phyloP scores from a whole-genome alignment of 257 asterid species.

The Jacaranda copaia region DNA sequence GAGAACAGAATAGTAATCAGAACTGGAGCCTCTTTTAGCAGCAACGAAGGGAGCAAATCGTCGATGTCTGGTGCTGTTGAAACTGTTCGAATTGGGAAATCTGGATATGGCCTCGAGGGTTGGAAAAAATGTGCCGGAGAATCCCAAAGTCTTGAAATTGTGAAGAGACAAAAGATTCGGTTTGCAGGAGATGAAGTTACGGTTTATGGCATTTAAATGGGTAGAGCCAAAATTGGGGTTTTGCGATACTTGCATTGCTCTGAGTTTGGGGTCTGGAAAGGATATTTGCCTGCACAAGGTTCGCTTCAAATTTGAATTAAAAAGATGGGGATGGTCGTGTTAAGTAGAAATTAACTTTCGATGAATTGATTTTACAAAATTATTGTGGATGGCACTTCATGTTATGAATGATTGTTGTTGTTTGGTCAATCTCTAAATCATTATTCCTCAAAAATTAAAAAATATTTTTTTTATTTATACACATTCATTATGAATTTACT shows the following conservation, averaged over 20 bases:
- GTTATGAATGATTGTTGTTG: too few relatives aligned
- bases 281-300: neutral
- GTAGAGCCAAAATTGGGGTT: conserved; percentile 37
- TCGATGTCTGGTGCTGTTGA: conserved; percentile 44
- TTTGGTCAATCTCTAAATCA: too few relatives aligned
- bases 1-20: conserved; percentile 85
- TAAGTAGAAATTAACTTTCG: neutral
- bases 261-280: conserved; percentile 9
- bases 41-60: conserved; percentile 53
- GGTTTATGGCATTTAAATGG: conserved; percentile 45
- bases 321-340: neutral
- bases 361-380: too few relatives aligned
- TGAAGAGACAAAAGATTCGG: conserved; percentile 35
- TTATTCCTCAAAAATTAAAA: too few relatives aligned
- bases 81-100: conserved; percentile 32
- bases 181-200: conserved; percentile 41
- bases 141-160: conserved; percentile 38
- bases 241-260: conserved; percentile 49
- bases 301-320: neutral
- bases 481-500: too few relatives aligned
- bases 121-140: conserved; percentile 44
- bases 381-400: too few relatives aligned
- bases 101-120: conserved; percentile 24
- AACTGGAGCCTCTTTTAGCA: conserved; percentile 42
- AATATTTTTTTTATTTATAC: too few relatives aligned